phyloP scores from a whole-genome alignment of 257 asterid species.

The Penstemon newberryi region DNA sequence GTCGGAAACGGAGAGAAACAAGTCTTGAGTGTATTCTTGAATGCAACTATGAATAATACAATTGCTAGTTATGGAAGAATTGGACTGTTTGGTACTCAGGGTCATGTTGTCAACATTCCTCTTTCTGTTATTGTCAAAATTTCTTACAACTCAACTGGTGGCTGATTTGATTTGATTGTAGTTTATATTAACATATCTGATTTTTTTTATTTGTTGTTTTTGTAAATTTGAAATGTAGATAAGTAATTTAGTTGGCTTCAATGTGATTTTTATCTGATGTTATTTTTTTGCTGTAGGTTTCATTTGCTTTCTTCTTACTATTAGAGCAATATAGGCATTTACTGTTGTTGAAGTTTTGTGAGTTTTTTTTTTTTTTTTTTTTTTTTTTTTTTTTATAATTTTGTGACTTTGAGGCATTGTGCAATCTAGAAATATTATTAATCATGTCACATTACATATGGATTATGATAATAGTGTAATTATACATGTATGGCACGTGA shows the following conservation, averaged over 20 bases:
- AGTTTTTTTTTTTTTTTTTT: too few species aligned
- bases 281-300: conserved; percentile 1
- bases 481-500: too few species aligned
- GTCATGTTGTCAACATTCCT: conserved; percentile 77
- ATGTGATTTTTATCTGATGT: neutral
- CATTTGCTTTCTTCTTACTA: neutral
- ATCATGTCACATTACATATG: too few species aligned
- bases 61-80: conserved; percentile 86
- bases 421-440: too few species aligned
- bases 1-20: conserved; percentile 67
- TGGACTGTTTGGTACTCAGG: conserved; percentile 72
- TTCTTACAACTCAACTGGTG: conserved; percentile 49
- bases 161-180: conserved; percentile 37
- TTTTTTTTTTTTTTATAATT: too few species aligned
- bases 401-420: too few species aligned
- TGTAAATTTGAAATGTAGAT: conserved; percentile 66
- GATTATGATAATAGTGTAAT: too few species aligned
- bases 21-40: conserved; percentile 54
- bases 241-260: conserved; percentile 20
- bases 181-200: conserved; percentile 30
- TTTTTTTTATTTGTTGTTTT: conserved; percentile 55
- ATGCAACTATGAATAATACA: conserved; percentile 65
- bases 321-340: too few species aligned
- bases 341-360: too few species aligned
- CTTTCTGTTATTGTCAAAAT: conserved; percentile 67